A percentile compares a stretch with the other conserved stretches of the same genome.
Conservation (phyloP, 331 rosid genomes). For the Rhamnella rubrinervis region DNA sequence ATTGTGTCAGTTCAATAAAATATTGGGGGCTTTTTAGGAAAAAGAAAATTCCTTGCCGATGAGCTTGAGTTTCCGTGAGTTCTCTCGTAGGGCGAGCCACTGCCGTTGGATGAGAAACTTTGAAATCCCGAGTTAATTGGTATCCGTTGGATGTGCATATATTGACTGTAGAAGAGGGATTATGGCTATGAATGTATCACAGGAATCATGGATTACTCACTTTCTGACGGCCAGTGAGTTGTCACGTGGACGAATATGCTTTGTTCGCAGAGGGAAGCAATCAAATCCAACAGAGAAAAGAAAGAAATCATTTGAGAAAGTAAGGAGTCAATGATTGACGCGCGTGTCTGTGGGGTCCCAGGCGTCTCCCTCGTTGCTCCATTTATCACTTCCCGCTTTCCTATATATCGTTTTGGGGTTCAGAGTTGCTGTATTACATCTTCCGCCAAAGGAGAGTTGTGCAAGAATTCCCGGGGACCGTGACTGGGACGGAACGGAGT, state of each 20-base stretch:
- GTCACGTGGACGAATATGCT: constrained; percentile 41
- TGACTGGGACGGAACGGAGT: not conserved
- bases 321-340: not conserved
- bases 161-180: too few species aligned
- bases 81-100: too few species aligned
- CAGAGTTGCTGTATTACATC: not conserved
- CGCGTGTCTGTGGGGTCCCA: not conserved
- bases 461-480: not conserved
- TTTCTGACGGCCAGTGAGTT: constrained; percentile 19
- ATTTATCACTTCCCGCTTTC: not conserved
- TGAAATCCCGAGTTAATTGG: too few species aligned
- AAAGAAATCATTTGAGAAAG: not conserved
- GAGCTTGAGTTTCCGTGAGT: too few species aligned
- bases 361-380: not conserved
- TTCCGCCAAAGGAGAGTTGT: not conserved
- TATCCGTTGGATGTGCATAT: too few species aligned
- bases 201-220: not conserved
- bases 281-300: not conserved
- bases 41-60: too few species aligned
- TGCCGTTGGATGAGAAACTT: too few species aligned
- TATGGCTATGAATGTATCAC: too few species aligned
- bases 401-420: not conserved
- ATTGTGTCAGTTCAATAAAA: too few species aligned
- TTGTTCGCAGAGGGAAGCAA: constrained; percentile 14
- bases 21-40: too few species aligned